Evolutionary conservation across 2,329 filamentous ascomycete genomes (phyloP), one percentile per base, ranked within the genome.

Genomic region (Colletotrichum gigasporum): DNA sequence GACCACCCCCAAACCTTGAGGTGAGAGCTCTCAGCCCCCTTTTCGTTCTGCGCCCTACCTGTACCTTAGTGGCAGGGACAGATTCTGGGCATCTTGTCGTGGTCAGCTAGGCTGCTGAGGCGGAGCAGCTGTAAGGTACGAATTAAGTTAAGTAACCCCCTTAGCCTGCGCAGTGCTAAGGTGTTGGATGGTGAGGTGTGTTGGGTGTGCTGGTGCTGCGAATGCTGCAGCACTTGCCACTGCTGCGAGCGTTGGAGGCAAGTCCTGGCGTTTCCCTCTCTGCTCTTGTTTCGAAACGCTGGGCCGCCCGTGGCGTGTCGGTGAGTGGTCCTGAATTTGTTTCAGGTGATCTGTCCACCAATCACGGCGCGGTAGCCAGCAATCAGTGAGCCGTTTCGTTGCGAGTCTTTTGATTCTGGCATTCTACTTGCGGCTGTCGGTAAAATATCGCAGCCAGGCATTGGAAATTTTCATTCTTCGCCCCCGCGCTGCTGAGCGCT

Each of bases 281-380:
- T 41, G 47, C 30, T 44, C 53, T 22, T 60, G 61, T 65, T 65
- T 65, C 62, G 57, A 65, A 65, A 65, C 62, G 58, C 57, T 65
- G 44, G 57, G 28, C 30, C 22, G 35, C 35, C 54, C 32, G 35
- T 65, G 58, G 61, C 64, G 53, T 55, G 28, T 56, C 64, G 64
- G 64, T 67, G 61, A 60, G 39, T 45, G 47, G 63, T 68, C 66
- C 63, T 68, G 60, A 67, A 68, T 68, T 56, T 67, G 66, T 68
- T 68, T 68, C 66, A 68, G 66, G 64, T 64, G 54, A 24, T 30
- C 20, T 60, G 28, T 28, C 34, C 14, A 16, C 60, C 61, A 63
- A 64, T 64, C 47, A 64, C 5, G 20, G 18, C 14, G n/a, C 39
- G 32, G 41, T 10, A 48, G 32, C 35, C 48, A 47, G 41, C 11